phyloP scores from a whole-genome alignment of 2,329 filamentous ascomycete species.

The Metarhizium guizhouense region DNA sequence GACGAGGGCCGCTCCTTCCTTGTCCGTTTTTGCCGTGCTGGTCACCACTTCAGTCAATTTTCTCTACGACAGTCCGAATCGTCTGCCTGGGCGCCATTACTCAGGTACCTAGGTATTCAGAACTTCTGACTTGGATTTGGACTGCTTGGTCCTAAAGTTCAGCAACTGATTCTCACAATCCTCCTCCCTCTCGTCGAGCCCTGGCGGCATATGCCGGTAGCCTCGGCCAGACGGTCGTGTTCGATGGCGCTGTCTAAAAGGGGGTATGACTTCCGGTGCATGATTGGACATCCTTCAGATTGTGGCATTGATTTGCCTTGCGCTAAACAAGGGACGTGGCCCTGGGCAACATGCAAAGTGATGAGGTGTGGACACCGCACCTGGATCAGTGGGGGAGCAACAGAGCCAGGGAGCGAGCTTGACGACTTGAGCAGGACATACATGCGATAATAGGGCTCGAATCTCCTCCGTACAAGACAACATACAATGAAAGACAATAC shows the following conservation, averaged over 20 bases:
- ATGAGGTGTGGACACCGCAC: no score
- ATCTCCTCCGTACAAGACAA: no score
- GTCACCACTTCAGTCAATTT: background rate
- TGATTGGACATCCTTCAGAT: conserved; percentile 18
- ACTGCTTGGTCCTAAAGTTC: background rate
- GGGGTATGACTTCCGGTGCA: conserved; percentile 7
- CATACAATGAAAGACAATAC: no score
- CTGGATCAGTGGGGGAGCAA: background rate
- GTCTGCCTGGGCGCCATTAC: no score
- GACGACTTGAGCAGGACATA: no score
- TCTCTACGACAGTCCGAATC: background rate
- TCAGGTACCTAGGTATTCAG: no score
- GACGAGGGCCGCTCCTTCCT: background rate
- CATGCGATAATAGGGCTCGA: no score
- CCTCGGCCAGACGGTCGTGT: conserved; percentile 18
- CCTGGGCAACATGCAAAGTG: background rate
- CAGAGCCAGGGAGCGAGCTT: background rate
- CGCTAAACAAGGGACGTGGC: conserved; percentile 13
- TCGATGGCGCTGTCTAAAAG: conserved; percentile 10
- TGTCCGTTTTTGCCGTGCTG: background rate
- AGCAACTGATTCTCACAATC: background rate
- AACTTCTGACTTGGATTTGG: background rate
- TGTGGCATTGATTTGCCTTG: conserved; percentile 20
- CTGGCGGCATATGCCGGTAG: conserved; percentile 10
- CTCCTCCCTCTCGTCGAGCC: background rate